These are phyloP conservation scores for Acer campestre DNA, from an alignment of 345 rosid species.

Conservation along the genomic window DNA sequence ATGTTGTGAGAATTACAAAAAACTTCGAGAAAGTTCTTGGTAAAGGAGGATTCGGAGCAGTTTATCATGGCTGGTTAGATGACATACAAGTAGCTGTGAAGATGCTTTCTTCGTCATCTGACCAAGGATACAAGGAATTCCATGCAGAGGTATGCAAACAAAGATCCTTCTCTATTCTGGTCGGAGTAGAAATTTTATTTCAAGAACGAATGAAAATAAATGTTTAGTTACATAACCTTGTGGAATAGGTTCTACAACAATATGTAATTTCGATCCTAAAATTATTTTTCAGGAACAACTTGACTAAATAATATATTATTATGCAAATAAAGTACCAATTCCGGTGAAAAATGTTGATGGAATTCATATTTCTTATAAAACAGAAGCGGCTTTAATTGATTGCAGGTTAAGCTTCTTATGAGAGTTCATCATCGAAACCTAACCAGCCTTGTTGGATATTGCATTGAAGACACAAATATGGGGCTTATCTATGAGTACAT, in stretches of 20 bases:
- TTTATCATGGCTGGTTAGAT: conserved; percentile 29
- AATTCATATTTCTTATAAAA: neutral
- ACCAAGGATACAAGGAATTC: conserved; percentile 21
- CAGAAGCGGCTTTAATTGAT: neutral
- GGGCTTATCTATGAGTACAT: conserved; percentile 21
- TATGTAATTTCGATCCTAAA: too few relatives aligned
- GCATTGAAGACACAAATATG: conserved; percentile 8
- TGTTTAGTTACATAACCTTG: too few relatives aligned
- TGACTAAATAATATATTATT: too few relatives aligned
- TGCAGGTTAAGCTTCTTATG: conserved; percentile 11
- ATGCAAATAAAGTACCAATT: neutral
- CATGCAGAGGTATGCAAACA: conserved; percentile 19
- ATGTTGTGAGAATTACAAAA: conserved; percentile 25
- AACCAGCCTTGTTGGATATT: conserved; percentile 18
- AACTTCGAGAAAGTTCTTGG: conserved; percentile 29
- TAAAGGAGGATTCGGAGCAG: conserved; percentile 34
- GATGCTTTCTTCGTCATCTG: conserved; percentile 27
- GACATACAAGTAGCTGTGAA: conserved; percentile 33
- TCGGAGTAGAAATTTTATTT: too few relatives aligned
- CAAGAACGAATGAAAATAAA: too few relatives aligned
- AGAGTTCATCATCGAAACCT: conserved; percentile 24
- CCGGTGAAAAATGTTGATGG: neutral
- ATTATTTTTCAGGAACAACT: too few relatives aligned
- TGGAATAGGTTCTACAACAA: too few relatives aligned
- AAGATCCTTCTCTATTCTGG: too few relatives aligned